These are phyloP conservation scores for Tolypocladium inflatum DNA, from an alignment of 2,329 filamentous ascomycete genomes.

Conservation along the genomic window DNA sequence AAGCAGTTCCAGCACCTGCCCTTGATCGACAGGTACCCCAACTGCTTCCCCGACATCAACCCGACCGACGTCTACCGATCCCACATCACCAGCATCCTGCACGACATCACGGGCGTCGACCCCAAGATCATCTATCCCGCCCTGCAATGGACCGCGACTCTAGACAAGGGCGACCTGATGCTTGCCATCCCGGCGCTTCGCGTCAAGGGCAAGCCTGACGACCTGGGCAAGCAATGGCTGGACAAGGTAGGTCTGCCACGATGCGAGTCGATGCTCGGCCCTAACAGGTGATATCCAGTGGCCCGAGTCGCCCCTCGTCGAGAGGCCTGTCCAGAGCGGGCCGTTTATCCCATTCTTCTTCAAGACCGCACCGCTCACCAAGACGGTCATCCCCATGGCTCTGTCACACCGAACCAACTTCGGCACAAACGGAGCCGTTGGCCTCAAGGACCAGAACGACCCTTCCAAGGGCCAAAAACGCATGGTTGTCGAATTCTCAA, in stretches of 20 bases:
- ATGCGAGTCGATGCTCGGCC: no score
- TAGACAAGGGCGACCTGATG: constrained; percentile 5
- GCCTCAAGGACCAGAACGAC: constrained; percentile 4
- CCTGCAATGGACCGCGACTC: constrained; percentile 5
- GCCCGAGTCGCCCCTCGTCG: constrained; percentile 6
- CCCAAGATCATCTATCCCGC: constrained; percentile 4
- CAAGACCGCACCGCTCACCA: constrained; percentile 2
- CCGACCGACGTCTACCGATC: constrained; percentile 5
- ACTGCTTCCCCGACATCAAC: constrained; percentile 6
- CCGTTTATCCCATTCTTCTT: constrained; percentile 5
- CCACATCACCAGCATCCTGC: constrained; percentile 5
- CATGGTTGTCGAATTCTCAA: constrained; percentile 62
- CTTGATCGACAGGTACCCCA: constrained; percentile 1
- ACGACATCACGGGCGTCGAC: constrained; percentile 6
- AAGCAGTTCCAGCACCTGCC: constrained; percentile 3
- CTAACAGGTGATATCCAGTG: constrained; percentile 1
- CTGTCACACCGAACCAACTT: constrained; percentile 3
- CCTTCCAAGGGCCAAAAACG: constrained; percentile 3
- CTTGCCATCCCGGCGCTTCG: constrained; percentile 5
- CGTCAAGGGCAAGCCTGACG: constrained; percentile 6
- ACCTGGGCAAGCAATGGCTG: constrained; percentile 5
- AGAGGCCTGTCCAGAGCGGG: constrained; percentile 4
- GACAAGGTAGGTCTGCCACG: constrained; percentile 1
- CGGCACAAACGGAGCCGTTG: constrained; percentile 2
- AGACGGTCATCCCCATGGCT: constrained; percentile 5